phyloP scores from a whole-genome alignment of 2,329 filamentous ascomycete genomes.

The Neofusicoccum cordaticola region DNA sequence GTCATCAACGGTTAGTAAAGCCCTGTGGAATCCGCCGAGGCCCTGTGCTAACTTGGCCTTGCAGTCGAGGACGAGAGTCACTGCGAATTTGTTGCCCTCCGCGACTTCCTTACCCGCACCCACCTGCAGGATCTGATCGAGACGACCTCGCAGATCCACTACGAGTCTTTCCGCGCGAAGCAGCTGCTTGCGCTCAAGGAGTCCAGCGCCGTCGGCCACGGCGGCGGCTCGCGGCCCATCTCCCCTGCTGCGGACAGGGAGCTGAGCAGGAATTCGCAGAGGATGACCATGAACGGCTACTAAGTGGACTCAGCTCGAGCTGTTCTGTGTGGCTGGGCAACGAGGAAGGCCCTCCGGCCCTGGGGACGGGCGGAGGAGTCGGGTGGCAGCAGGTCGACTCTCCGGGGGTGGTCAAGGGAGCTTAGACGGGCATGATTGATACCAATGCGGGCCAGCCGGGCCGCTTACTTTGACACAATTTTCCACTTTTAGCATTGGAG shows the following conservation, averaged over 20 bases:
- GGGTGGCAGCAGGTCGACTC: constrained; percentile 3
- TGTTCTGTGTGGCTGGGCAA: neutral
- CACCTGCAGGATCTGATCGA: constrained; percentile 98
- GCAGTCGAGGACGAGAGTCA: constrained; percentile 94
- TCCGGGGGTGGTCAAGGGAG: constrained; percentile 8
- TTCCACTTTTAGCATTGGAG: constrained; percentile 13
- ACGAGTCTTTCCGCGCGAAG: constrained; percentile 99
- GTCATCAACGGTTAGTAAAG: constrained; percentile 70
- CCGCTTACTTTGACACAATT: constrained; percentile 15
- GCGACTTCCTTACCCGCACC: constrained; percentile 97
- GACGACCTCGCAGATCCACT: constrained; percentile 99
- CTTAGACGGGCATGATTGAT: constrained; percentile 18
- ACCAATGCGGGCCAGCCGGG: constrained; percentile 18
- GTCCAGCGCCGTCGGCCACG: constrained; percentile 75
- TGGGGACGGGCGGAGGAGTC: neutral
- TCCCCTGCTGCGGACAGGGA: constrained; percentile 92
- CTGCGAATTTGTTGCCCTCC: constrained; percentile 98
- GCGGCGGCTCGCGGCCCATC: constrained; percentile 77
- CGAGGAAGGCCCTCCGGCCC: neutral
- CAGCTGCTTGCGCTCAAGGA: constrained; percentile 97
- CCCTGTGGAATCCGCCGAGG: neutral
- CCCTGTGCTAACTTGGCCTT: neutral
- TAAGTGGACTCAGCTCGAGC: constrained; percentile 44
- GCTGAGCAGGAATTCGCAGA: constrained; percentile 93
- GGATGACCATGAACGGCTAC: constrained; percentile 99